phyloP scores from a whole-genome alignment of 2,329 filamentous ascomycete species.

The Xylariomycetidae sp. region DNA sequence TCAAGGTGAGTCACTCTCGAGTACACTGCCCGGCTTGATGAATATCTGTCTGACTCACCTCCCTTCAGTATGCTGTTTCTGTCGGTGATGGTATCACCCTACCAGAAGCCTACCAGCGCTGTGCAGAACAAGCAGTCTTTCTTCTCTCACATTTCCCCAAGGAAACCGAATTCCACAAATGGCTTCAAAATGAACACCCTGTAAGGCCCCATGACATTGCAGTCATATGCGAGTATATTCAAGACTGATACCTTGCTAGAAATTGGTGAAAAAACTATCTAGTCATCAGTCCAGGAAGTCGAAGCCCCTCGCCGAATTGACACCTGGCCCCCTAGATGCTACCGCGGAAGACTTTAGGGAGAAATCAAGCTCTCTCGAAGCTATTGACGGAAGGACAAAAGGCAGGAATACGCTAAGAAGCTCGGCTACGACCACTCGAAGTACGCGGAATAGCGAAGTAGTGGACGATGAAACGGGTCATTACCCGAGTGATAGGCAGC shows the following conservation, averaged over 20 bases:
- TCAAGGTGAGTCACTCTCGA: conserved; percentile 25
- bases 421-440: conserved; percentile 11
- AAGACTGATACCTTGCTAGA: no score
- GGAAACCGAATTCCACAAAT: conserved; percentile 45
- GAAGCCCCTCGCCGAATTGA: conserved; percentile 1
- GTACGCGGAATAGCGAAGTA: conserved; percentile 9
- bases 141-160: conserved; percentile 48
- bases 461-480: conserved; percentile 5
- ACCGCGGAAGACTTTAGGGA: no score
- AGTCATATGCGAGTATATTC: no score
- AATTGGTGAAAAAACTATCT: conserved; percentile 12
- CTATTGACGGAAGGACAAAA: conserved; percentile 11
- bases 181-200: conserved; percentile 37
- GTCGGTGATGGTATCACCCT: conserved; percentile 49
- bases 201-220: no score
- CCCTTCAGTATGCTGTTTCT: conserved; percentile 42
- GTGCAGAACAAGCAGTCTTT: conserved; percentile 45
- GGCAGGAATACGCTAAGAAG: conserved; percentile 9
- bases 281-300: conserved; percentile 9
- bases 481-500: conserved; percentile 8
- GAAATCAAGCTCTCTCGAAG: conserved; percentile 18
- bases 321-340: conserved; percentile 10
- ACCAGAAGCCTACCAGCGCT: conserved; percentile 43
- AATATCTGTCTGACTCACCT: neutral
- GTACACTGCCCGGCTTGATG: no score